These are phyloP conservation scores for Madurella mycetomatis DNA, from an alignment of 2,329 filamentous ascomycete species.

Conservation along the genomic window DNA sequence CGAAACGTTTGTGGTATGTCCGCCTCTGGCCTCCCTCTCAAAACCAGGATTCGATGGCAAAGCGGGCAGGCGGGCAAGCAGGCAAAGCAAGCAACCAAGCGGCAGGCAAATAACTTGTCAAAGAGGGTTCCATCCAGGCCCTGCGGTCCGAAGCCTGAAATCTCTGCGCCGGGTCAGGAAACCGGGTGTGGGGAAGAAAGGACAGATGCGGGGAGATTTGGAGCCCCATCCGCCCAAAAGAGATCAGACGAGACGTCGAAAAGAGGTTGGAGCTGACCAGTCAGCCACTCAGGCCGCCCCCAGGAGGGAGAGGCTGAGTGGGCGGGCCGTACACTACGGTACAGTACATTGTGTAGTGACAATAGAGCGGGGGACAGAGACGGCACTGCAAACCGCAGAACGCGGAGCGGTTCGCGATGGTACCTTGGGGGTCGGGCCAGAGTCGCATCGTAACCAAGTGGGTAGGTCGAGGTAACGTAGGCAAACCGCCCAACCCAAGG, in stretches of 20 bases:
- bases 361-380: neutral
- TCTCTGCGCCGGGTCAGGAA: conserved; percentile 3
- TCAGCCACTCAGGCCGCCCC: too few species aligned
- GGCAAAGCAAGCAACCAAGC: neutral
- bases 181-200: conserved; percentile 3
- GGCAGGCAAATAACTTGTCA: neutral
- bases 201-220: neutral
- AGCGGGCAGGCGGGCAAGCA: neutral
- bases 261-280: too few species aligned
- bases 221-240: too few species aligned
- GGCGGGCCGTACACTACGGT: neutral
- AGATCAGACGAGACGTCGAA: too few species aligned
- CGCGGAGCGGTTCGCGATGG: conserved; percentile 8
- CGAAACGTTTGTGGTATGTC: neutral
- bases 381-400: neutral
- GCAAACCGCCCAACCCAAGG: neutral
- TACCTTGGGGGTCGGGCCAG: neutral
- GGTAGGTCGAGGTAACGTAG: neutral
- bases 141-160: conserved; percentile 22
- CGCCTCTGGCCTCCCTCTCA: neutral
- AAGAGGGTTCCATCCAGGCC: conserved; percentile 22
- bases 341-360: neutral
- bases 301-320: neutral
- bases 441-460: neutral
- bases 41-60: neutral